Evolutionary conservation across 108 stramenopile species (phyloP), one percentile per base, ranked within the genome.

Genomic region (Nitzschia putrida): DNA sequence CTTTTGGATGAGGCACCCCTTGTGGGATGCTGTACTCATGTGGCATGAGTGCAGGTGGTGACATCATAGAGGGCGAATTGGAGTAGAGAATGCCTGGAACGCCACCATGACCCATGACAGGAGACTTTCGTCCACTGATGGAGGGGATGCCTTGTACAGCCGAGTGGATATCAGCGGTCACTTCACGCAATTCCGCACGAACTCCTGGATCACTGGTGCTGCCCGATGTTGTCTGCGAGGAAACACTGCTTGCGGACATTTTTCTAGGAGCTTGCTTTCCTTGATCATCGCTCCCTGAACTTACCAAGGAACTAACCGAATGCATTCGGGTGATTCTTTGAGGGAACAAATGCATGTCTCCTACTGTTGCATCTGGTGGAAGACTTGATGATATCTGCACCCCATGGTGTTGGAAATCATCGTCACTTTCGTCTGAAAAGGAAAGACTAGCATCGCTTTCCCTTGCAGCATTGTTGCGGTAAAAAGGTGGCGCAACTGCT

Each of bases 361-460:
- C 74, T 20, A 74, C 66, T 10, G 66, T 20, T n/a, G 66, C 34
- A 13, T 61, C 50, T 6, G 74, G 74, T 8, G 54, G 66, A 23
- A 68, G 42, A 7, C 53, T 64, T 23, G 66, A 58, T 44, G 74
- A 68, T 13, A 68, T 44, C n/a, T 34, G 66, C 11, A 59, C 71
- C 41, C 61, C 53, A 18, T 41, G 50, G 11, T 56, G 61, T 47
- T 70, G 61, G 26, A 49, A 29, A 39, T 66, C 75, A 22, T 80
- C 79, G 12, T 80, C 81, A 44, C 79, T 79, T 42, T 85, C 85
- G 50, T 85, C 85, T 14, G 85, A 85, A 65, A 85, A 77, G 0
- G 85, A 85, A 7, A 85, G 66, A 54, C 70, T 76, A 0, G 81
- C 78, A 64, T 80, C 79, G 39, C 66, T 74, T 71, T 66, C 81